Evolutionary conservation across 2,329 filamentous ascomycete species (phyloP).

Genomic region (Ceratocystis ficicola): DNA sequence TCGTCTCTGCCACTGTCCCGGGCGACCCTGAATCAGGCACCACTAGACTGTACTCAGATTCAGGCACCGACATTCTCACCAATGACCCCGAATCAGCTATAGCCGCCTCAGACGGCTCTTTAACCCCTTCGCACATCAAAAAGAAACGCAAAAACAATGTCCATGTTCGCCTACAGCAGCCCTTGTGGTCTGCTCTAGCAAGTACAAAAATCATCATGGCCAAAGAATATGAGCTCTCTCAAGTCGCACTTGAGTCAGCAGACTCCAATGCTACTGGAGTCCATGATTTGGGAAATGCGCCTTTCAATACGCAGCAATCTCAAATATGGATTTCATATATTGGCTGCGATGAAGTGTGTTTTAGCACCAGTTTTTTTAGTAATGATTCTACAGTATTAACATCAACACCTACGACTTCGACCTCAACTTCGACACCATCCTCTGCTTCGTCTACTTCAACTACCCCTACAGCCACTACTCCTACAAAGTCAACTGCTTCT

Average conservation of each 20-base stretch:
- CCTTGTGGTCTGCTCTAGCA: slow-evolving; percentile 84
- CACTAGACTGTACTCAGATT: slow-evolving; percentile 13
- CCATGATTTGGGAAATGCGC: slow-evolving; percentile 63
- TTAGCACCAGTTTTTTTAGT: slow-evolving; percentile 57
- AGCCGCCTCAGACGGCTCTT: slow-evolving; percentile 27
- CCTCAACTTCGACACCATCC: background rate
- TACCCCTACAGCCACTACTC: slow-evolving; percentile 27
- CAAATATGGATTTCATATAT: slow-evolving; percentile 75
- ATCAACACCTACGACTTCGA: slow-evolving; percentile 4
- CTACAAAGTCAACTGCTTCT: slow-evolving; percentile 1
- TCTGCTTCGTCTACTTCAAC: slow-evolving; percentile 23
- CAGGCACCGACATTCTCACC: slow-evolving; percentile 16
- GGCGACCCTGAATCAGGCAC: slow-evolving; percentile 24
- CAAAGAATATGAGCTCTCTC: slow-evolving; percentile 77
- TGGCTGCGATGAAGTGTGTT: slow-evolving; percentile 64
- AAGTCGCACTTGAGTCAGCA: slow-evolving; percentile 58
- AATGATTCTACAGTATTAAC: slow-evolving; percentile 30
- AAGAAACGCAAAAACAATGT: slow-evolving; percentile 85
- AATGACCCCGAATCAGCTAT: slow-evolving; percentile 28
- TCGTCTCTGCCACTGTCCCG: slow-evolving; percentile 26
- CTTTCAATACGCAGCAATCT: slow-evolving; percentile 56
- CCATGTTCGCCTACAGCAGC: slow-evolving; percentile 79
- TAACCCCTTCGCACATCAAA: slow-evolving; percentile 39
- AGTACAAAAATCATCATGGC: slow-evolving; percentile 95
- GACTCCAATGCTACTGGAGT: slow-evolving; percentile 65